Evolutionary conservation across 2,329 filamentous ascomycete species (phyloP), one percentile per base, ranked within the genome.

Genomic region (Xylariaceae sp.): DNA sequence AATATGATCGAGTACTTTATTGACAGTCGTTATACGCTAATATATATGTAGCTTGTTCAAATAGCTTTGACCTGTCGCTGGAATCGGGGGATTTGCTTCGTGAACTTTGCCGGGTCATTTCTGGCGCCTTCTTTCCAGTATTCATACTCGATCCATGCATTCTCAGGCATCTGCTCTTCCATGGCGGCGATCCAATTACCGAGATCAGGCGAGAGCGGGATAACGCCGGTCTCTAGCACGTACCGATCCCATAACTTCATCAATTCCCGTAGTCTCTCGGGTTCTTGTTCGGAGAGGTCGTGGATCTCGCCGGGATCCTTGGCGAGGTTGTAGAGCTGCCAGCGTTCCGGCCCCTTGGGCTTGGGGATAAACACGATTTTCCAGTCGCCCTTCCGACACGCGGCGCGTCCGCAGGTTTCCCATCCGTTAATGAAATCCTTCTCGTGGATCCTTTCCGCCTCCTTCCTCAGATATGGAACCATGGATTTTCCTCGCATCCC

Each of bases 61-160:
- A 70, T 67, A 5, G 65, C 58, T 14, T 65, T 63, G 2, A 70
- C 65, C 42, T 59, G 62, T 19, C 69, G 51, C 19, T 66, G 52
- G 16, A 71, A 69, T n/a, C 62, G 59, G 0, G 69, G 69, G 37
- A 71, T 65, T 9, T 60, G 48, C 49, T 67, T 70, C 10, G 69
- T 76, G 52, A 80, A 81, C 64, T 74, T 77, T 47, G 73, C 68
- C 3, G 77, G 77, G 18, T 78, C 73, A 44, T 82, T 78, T 19
- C 72, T 64, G 1, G 74, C 73, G 1, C 73, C 72, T 3, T 74
- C 67, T 45, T 75, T 73, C 83, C 83, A 87, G 61, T 86, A 87
- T 69, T 86, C 82, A 67, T 85, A 86, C 71, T 87, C 83, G 72
- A 87, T 86, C 84, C 83, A 86, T 6, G 79, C 82, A 65, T 86